phyloP scores from a whole-genome alignment of 208 protist genomes.

The Trypanosoma caninum region DNA sequence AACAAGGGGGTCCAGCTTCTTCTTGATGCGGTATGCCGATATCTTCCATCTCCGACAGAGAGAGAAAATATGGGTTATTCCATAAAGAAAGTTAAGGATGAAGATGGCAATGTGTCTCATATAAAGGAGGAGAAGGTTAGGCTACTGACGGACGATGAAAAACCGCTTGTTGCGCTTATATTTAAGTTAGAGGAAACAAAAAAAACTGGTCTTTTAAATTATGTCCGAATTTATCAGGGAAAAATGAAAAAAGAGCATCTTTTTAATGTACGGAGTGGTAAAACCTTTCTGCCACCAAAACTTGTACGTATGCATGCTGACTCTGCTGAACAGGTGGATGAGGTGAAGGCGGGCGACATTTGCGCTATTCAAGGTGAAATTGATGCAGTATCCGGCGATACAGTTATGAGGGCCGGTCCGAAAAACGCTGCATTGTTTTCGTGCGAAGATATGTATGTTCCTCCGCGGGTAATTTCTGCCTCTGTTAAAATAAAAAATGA shows the following conservation, averaged over 20 bases:
- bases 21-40: constrained; percentile 96
- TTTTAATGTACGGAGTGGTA: constrained; percentile 82
- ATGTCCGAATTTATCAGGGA: constrained; percentile 98
- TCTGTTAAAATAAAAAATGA: constrained; percentile 91
- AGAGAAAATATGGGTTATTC: constrained; percentile 78
- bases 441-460: constrained; percentile 97
- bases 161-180: constrained; percentile 94
- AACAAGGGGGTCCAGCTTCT: constrained; percentile 99
- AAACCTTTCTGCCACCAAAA: constrained; percentile 92
- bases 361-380: constrained; percentile 98
- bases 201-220: constrained; percentile 97
- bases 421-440: constrained; percentile 61
- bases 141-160: constrained; percentile 85
- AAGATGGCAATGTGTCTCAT: constrained; percentile 69
- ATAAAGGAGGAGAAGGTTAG: constrained; percentile 79
- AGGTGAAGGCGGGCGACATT: constrained; percentile 96
- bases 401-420: constrained; percentile 86
- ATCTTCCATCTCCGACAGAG: constrained; percentile 96
- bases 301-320: constrained; percentile 98
- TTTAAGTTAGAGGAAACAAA: constrained; percentile 98
- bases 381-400: constrained; percentile 97
- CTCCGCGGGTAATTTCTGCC: constrained; percentile 97
- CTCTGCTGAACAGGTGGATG: constrained; percentile 94
- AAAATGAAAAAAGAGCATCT: constrained; percentile 91
- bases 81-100: constrained; percentile 85